A percentile compares a stretch with the other conserved stretches of the same genome.
These are phyloP conservation scores for Verticillium zaregamsianum DNA, from an alignment of 2,329 filamentous ascomycete genomes.

Conservation along the genomic window DNA sequence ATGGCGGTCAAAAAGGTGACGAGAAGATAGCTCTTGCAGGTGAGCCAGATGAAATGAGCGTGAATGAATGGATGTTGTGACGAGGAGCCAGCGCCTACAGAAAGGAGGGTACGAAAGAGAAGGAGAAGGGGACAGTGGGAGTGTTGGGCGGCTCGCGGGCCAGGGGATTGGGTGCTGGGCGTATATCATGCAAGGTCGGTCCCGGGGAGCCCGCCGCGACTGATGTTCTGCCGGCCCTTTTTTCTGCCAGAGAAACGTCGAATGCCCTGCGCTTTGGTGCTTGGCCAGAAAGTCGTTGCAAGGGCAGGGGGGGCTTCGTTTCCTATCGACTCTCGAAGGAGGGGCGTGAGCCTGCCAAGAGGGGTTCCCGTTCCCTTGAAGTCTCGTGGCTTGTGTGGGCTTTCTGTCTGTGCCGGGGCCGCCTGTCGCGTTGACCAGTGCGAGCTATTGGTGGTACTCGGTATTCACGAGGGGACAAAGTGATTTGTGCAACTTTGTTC, in stretches of 20 bases:
- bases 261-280: constrained; percentile 3
- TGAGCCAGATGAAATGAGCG: constrained; percentile 9
- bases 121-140: background rate
- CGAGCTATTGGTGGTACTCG: background rate
- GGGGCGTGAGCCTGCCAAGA: background rate
- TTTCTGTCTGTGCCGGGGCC: background rate
- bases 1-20: constrained; percentile 5
- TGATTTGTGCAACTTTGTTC: background rate
- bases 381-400: background rate
- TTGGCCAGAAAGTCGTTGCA: background rate
- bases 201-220: background rate
- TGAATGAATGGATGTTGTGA: constrained; percentile 20
- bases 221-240: constrained; percentile 1
- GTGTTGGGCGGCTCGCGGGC: constrained; percentile 2
- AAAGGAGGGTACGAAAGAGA: constrained; percentile 10
- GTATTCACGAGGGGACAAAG: background rate
- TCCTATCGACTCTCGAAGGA: background rate
- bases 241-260: constrained; percentile 1
- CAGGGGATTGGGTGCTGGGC: constrained; percentile 11
- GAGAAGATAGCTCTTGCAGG: constrained; percentile 13
- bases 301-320: background rate
- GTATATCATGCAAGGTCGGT: constrained; percentile 17
- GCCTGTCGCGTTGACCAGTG: background rate
- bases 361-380: background rate
- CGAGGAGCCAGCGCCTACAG: constrained; percentile 22